Evolutionary conservation across 2,329 filamentous ascomycete species (phyloP), one percentile per base, ranked within the genome.

Genomic region (Microsporum audouinii): DNA sequence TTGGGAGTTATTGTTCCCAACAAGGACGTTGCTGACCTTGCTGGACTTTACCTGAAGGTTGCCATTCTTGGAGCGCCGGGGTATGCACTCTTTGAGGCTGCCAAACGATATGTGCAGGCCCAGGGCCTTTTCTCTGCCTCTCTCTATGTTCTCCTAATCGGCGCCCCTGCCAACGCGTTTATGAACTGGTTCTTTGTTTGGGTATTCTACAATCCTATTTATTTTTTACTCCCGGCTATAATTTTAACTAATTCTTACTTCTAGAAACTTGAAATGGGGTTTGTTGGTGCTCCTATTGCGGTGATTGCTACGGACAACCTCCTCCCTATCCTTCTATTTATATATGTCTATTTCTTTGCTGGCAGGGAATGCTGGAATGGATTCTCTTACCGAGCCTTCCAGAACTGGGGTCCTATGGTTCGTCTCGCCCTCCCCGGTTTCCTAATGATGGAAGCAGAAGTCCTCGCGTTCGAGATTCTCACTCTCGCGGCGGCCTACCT

Each of bases 381-480:
- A 1, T 87, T 92, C 71, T 85, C 84, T n/a, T 78, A 74, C 62
- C 82, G 83, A 43, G 86, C 87, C 0, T 79, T 91, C 59, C 76
- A 77, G 38, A 92, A 92, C 70, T 94, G 89, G 89, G 79, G 80
- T 1, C 86, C 87, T 6, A 95, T 95, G 92, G 83, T 97, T 68
- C 84, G 85, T 56, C 85, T 97, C 41, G 90, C 92, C 0, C 77
- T 96, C 10, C 91, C 92, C 0, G 92, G 92, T 1, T 85, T 97
- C 71, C 78, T 96, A 65, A 96, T 96, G 91, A 88, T 97, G 1
- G 86, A 95, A 72, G 91, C 92, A 3, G 92, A 97, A 72, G 95
- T 89, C 76, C 81, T 96, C 8, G 91, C 91, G 5, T 97, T 97
- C 72, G 92, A 97, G 72, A 84, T 96, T 57, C 79, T 96, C 64